Evolutionary conservation across 139 green algal genomes (phyloP).

Genomic region (Zygnema cylindricum): DNA sequence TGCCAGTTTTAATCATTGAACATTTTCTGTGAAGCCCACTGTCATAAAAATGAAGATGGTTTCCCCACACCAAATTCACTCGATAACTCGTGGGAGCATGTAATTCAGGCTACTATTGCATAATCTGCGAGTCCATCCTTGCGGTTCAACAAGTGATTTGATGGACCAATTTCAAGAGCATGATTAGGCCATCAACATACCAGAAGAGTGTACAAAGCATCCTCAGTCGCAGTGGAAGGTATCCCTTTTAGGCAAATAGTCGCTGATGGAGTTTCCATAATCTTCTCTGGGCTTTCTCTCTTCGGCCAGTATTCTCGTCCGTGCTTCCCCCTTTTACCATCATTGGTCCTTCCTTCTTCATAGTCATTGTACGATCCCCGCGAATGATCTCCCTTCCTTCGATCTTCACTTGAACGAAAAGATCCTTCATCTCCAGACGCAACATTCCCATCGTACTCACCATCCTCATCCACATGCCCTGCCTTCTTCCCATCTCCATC

Average conservation of each 20-base stretch:
- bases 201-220: neutral
- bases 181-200: constrained; percentile 1
- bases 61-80: too few relatives aligned
- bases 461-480: neutral
- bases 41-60: too few relatives aligned
- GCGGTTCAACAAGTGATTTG: too few relatives aligned
- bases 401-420: neutral
- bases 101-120: too few relatives aligned
- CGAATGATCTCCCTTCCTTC: neutral
- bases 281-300: neutral
- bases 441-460: neutral
- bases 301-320: neutral
- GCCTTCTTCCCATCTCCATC: neutral
- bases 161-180: too few relatives aligned
- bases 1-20: too few relatives aligned
- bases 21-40: too few relatives aligned
- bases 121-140: too few relatives aligned
- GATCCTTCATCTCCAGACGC: neutral
- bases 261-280: neutral
- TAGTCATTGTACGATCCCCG: neutral
- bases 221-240: neutral
- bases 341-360: neutral
- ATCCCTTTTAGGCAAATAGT: constrained; percentile 28
- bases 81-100: too few relatives aligned
- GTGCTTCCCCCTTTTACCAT: neutral